Evolutionary conservation across 371 early-diverging fungal species (phyloP).

Genomic region (Nematocida displodere): DNA sequence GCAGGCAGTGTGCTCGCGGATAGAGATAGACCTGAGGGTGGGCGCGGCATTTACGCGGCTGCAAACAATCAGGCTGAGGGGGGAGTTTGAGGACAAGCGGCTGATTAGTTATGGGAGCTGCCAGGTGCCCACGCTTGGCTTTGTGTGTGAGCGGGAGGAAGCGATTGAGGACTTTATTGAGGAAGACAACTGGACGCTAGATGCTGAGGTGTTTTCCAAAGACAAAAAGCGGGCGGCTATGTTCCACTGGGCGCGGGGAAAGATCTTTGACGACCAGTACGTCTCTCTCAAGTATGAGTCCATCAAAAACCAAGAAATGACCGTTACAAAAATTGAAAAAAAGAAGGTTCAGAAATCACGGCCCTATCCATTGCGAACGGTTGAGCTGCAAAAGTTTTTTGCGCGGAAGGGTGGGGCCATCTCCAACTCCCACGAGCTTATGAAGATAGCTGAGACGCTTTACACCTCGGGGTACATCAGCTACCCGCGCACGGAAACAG

Average conservation of each 20-base stretch:
- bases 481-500: constrained; percentile 98
- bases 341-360: constrained; percentile 84
- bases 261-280: constrained; percentile 64
- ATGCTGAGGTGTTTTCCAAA: constrained; percentile 65
- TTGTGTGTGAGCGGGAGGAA: constrained; percentile 84
- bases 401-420: neutral
- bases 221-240: constrained; percentile 15
- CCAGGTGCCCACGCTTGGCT: constrained; percentile 96
- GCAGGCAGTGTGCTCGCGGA: constrained; percentile 79
- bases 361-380: constrained; percentile 69
- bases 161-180: constrained; percentile 74
- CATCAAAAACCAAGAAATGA: neutral
- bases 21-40: constrained; percentile 87
- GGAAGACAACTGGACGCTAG: constrained; percentile 81
- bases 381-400: constrained; percentile 69
- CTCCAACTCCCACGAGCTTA: constrained; percentile 74
- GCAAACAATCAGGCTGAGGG: constrained; percentile 72
- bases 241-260: constrained; percentile 62
- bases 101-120: constrained; percentile 88
- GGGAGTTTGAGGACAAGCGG: constrained; percentile 12
- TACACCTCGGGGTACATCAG: constrained; percentile 74
- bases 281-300: constrained; percentile 30
- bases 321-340: constrained; percentile 68
- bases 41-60: constrained; percentile 90
- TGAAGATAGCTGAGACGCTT: constrained; percentile 68